Percentiles rank a stretch among this genome's conserved stretches.
Evolutionary conservation across 78 protist species (phyloP).

Genomic region (Mastigamoeba balamuthi): DNA sequence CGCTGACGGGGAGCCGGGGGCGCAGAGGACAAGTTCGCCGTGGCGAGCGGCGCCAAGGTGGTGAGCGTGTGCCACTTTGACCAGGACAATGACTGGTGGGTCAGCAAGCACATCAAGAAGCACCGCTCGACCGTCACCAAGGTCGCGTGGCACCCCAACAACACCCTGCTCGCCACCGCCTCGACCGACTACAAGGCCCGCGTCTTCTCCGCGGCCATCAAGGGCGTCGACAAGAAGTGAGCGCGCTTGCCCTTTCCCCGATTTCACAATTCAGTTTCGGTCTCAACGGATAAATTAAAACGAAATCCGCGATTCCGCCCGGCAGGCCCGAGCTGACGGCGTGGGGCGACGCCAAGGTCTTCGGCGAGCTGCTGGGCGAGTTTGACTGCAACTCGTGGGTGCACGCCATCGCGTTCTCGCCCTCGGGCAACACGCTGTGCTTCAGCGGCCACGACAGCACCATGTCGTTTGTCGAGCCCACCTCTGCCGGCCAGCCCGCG

Average conservation of each 20-base stretch:
- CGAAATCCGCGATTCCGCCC: no score
- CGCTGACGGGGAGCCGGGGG: no score
- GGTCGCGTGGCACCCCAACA: conserved; percentile 83
- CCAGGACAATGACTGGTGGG: conserved; percentile 91
- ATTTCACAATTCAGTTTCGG: background rate
- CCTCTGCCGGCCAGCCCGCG: conserved; percentile 16
- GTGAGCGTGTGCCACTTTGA: conserved; percentile 83
- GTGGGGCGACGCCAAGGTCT: background rate
- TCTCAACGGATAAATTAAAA: background rate
- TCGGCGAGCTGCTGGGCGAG: conserved; percentile 16
- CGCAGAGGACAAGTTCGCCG: conserved; percentile 86
- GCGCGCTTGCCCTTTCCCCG: no score
- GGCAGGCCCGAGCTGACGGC: background rate
- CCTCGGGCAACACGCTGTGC: conserved; percentile 63
- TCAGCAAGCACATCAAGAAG: conserved; percentile 73
- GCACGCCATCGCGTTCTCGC: conserved; percentile 62
- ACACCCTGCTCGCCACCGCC: conserved; percentile 68
- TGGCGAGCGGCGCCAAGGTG: conserved; percentile 70
- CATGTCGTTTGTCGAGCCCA: conserved; percentile 18
- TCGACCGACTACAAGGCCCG: conserved; percentile 58
- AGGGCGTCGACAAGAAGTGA: conserved; percentile 42
- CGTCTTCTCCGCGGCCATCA: conserved; percentile 62
- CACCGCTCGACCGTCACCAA: conserved; percentile 70
- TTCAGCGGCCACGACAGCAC: conserved; percentile 49
- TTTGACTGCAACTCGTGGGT: conserved; percentile 66